A percentile compares a stretch with the other conserved stretches of the same genome.
phyloP scores from a whole-genome alignment of 2,329 filamentous ascomycete species.

The Fusarium caatingaense region DNA sequence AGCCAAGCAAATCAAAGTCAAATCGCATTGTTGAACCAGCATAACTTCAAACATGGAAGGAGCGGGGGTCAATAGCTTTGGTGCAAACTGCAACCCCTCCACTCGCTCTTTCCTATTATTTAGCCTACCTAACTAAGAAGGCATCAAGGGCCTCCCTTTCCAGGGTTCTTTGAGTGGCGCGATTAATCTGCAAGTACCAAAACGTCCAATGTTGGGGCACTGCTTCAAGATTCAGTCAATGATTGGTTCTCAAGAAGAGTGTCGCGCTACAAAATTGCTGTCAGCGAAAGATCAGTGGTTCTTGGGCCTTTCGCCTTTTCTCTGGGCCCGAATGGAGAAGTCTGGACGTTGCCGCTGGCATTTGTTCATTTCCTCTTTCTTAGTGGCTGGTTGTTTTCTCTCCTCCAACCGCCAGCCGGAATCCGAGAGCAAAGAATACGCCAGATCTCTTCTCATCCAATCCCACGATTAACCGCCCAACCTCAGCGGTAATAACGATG shows the following conservation, averaged over 20 bases:
- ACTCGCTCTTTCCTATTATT: neutral
- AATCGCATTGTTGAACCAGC: slow-evolving; percentile 26
- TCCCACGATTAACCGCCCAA: slow-evolving; percentile 38
- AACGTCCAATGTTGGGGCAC: slow-evolving; percentile 29
- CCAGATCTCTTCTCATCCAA: slow-evolving; percentile 29
- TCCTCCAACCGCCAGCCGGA: slow-evolving; percentile 43
- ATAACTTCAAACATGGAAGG: slow-evolving; percentile 35
- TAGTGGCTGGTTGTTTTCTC: slow-evolving; percentile 31
- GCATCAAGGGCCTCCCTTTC: neutral
- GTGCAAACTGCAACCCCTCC: slow-evolving; percentile 20
- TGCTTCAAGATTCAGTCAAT: slow-evolving; percentile 7
- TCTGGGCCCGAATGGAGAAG: neutral
- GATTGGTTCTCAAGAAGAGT: slow-evolving; percentile 16
- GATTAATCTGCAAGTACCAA: slow-evolving; percentile 40
- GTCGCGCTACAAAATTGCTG: slow-evolving; percentile 1
- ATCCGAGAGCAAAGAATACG: slow-evolving; percentile 20
- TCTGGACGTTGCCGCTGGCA: slow-evolving; percentile 22
- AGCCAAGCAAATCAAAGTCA: slow-evolving; percentile 1
- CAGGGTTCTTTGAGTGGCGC: slow-evolving; percentile 26
- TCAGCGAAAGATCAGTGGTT: slow-evolving; percentile 17
- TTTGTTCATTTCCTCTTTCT: slow-evolving; percentile 11
- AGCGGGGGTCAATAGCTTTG: slow-evolving; percentile 29
- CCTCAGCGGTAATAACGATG: slow-evolving; percentile 24
- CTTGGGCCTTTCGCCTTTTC: slow-evolving; percentile 8
- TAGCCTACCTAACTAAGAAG: neutral